These are phyloP conservation scores for Mimosa bimucronata DNA, from an alignment of 306 rosid genomes.

Conservation along the genomic window DNA sequence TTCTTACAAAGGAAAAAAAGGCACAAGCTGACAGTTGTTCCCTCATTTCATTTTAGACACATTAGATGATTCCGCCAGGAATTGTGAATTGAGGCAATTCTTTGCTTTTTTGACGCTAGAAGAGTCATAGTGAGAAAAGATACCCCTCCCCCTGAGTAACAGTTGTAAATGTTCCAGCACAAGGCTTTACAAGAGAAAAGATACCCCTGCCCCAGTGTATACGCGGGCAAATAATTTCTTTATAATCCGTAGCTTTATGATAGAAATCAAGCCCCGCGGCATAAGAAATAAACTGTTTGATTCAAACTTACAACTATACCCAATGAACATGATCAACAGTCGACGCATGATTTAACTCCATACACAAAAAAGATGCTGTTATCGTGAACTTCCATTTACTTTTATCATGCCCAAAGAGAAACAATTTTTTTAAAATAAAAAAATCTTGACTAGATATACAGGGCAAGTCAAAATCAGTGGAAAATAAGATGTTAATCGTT, in stretches of 20 bases:
- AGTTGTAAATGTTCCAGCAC: background rate
- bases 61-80: background rate
- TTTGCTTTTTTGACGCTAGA: background rate
- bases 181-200: background rate
- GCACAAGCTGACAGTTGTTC: background rate
- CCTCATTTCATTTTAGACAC: background rate
- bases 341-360: background rate
- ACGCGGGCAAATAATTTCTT: background rate
- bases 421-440: background rate
- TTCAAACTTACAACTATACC: background rate
- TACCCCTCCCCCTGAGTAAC: background rate
- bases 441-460: background rate
- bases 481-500: background rate
- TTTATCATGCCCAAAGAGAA: background rate
- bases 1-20: background rate
- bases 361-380: background rate
- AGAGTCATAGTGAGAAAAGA: constrained; percentile 1
- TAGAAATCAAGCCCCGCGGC: background rate
- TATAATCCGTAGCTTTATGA: background rate
- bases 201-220: background rate
- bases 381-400: background rate
- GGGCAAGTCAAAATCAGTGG: background rate
- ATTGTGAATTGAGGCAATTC: background rate
- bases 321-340: background rate
- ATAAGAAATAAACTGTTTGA: background rate